Conservation (phyloP, 768 basidiomycete species). For the Leccinum aurantiacum region DNA sequence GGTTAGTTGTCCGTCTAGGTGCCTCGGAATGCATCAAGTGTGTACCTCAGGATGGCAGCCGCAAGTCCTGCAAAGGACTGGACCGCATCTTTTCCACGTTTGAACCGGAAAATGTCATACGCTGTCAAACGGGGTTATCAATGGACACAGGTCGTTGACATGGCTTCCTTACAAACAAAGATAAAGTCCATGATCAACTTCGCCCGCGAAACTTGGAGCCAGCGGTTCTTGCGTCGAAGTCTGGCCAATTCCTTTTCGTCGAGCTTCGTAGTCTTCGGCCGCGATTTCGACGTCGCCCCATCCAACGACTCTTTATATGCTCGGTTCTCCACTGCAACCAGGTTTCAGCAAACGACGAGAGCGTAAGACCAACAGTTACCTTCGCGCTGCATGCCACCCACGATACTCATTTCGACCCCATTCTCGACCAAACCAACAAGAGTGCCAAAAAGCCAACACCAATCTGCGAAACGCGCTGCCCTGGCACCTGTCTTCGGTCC, state of each 20-base stretch:
- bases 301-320: constrained; percentile 73
- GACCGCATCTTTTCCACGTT: constrained; percentile 56
- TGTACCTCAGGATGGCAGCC: constrained; percentile 72
- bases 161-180: constrained; percentile 65
- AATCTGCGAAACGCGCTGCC: constrained; percentile 75
- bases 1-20: constrained; percentile 3
- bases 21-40: constrained; percentile 12
- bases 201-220: constrained; percentile 66
- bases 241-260: constrained; percentile 71
- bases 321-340: constrained; percentile 63
- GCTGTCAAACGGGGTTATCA: constrained; percentile 43
- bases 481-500: constrained; percentile 63
- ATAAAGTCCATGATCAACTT: constrained; percentile 84
- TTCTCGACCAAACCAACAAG: constrained; percentile 83
- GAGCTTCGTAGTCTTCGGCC: constrained; percentile 51
- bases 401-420: constrained; percentile 73
- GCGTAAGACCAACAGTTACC: constrained; percentile 38
- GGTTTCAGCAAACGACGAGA: neutral
- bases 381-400: constrained; percentile 60
- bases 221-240: constrained; percentile 70
- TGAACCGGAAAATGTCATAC: constrained; percentile 75
- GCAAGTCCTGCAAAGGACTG: constrained; percentile 67
- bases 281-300: constrained; percentile 68
- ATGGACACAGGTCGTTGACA: constrained; percentile 20
- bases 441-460: constrained; percentile 84